Conservation (phyloP, 2,329 filamentous ascomycete species). For the Didymella sp. region DNA sequence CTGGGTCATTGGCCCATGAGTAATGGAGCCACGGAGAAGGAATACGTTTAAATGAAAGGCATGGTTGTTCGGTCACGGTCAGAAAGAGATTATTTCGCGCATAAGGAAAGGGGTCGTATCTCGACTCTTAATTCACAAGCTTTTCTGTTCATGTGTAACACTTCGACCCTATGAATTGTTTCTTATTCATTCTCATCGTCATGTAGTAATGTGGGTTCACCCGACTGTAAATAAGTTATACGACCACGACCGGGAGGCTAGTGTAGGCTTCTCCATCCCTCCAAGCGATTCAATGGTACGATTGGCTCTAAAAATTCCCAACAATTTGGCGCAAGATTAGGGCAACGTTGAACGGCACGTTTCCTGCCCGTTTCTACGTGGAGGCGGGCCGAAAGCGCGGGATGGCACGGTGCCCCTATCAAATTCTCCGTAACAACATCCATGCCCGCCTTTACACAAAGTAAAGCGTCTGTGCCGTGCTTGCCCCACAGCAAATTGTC, state of each 20-base stretch:
- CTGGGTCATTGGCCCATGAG: not conserved
- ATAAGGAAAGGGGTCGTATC: not conserved
- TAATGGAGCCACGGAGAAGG: not conserved
- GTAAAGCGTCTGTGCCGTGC: not conserved
- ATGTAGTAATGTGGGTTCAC: no score
- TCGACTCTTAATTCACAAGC: no score
- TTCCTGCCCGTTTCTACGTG: not conserved
- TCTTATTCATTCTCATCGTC: no score
- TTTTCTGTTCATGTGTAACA: no score
- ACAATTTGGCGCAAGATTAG: not conserved
- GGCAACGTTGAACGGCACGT: not conserved
- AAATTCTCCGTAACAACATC: not conserved
- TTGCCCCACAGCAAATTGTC: not conserved
- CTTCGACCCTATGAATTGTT: no score
- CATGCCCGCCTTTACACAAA: not conserved
- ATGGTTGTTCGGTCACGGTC: no score
- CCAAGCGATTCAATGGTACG: not conserved
- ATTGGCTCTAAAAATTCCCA: not conserved
- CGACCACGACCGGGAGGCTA: not conserved
- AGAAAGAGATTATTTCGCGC: not conserved
- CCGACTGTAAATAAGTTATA: not conserved
- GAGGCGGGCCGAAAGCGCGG: conserved; percentile 1
- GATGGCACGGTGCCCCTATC: not conserved
- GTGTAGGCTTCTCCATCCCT: not conserved
- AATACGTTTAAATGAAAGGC: not conserved